phyloP scores from a whole-genome alignment of 192 early-diverging fungal genomes.

The Coemansia sp. region DNA sequence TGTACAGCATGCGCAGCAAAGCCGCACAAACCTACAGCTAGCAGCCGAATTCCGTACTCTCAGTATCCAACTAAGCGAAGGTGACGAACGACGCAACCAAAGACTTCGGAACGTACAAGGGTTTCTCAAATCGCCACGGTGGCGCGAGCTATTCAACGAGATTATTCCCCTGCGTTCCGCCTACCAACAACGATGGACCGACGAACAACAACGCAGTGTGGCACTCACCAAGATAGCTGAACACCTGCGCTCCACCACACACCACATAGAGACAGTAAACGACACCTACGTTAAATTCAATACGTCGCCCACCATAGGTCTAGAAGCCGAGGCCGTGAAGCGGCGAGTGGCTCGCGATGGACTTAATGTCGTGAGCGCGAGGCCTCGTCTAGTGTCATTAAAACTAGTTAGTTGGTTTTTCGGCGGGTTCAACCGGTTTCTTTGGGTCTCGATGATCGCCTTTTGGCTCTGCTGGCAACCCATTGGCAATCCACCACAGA shows the following conservation, averaged over 20 bases:
- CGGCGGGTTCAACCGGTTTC: constrained; percentile 72
- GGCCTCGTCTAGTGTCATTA: constrained; percentile 6
- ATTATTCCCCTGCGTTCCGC: constrained; percentile 40
- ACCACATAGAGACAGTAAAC: constrained; percentile 27
- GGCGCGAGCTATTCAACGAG: constrained; percentile 34
- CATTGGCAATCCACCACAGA: constrained; percentile 60
- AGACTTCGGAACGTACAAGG: constrained; percentile 3
- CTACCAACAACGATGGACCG: constrained; percentile 36
- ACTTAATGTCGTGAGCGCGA: constrained; percentile 21
- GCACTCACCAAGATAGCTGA: constrained; percentile 30
- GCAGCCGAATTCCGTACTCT: constrained; percentile 58
- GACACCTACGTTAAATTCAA: constrained; percentile 28
- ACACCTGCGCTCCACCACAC: constrained; percentile 26
- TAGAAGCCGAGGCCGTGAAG: constrained; percentile 26
- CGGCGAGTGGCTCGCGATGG: constrained; percentile 15
- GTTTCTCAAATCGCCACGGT: constrained; percentile 22
- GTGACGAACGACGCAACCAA: constrained; percentile 9
- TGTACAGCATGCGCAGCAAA: neutral
- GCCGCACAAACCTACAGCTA: constrained; percentile 18
- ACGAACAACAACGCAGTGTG: constrained; percentile 26
- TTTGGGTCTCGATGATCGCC: constrained; percentile 71
- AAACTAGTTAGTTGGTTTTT: constrained; percentile 55
- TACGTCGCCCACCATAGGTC: constrained; percentile 27
- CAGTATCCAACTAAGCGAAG: constrained; percentile 45
- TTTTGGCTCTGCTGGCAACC: constrained; percentile 71